phyloP scores from a whole-genome alignment of 2,329 filamentous ascomycete species.

The Fusarium sp. region DNA sequence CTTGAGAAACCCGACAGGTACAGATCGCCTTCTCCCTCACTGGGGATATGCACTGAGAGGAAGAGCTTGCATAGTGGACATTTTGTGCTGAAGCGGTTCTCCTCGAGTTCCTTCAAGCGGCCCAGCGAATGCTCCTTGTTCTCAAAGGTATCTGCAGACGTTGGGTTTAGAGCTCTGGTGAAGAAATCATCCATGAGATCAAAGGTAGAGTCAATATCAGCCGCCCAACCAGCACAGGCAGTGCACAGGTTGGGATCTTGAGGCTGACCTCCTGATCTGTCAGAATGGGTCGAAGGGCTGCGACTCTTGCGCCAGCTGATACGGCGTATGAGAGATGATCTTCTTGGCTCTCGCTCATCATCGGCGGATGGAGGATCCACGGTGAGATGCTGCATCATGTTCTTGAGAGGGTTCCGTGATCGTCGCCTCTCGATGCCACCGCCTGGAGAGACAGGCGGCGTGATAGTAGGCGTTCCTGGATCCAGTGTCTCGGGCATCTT shows the following conservation, averaged over 20 bases:
- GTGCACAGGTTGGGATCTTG: constrained; percentile 51
- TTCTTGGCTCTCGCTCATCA: constrained; percentile 46
- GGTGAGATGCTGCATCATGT: constrained; percentile 56
- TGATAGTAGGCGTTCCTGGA: constrained; percentile 42
- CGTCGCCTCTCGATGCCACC: constrained; percentile 48
- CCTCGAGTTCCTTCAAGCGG: constrained; percentile 48
- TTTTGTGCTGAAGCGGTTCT: constrained; percentile 51
- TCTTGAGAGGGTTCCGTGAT: constrained; percentile 53
- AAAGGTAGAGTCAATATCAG: constrained; percentile 52
- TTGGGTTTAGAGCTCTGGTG: constrained; percentile 46
- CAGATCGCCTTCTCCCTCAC: constrained; percentile 49
- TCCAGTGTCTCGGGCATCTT: constrained; percentile 51
- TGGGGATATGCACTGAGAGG: constrained; percentile 50
- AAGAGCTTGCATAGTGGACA: constrained; percentile 55
- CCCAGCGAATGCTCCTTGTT: constrained; percentile 50
- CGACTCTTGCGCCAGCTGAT: constrained; percentile 54
- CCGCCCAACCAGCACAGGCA: constrained; percentile 51
- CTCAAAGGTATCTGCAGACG: constrained; percentile 50
- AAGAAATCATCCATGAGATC: constrained; percentile 51
- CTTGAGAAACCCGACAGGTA: constrained; percentile 53
- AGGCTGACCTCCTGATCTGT: constrained; percentile 45
- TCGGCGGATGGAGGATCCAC: constrained; percentile 51
- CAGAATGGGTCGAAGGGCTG: constrained; percentile 53
- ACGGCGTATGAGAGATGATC: constrained; percentile 52
- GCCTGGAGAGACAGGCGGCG: constrained; percentile 42